These are phyloP conservation scores for Tricholoma sp. DNA, from an alignment of 768 basidiomycete genomes.

Conservation along the genomic window DNA sequence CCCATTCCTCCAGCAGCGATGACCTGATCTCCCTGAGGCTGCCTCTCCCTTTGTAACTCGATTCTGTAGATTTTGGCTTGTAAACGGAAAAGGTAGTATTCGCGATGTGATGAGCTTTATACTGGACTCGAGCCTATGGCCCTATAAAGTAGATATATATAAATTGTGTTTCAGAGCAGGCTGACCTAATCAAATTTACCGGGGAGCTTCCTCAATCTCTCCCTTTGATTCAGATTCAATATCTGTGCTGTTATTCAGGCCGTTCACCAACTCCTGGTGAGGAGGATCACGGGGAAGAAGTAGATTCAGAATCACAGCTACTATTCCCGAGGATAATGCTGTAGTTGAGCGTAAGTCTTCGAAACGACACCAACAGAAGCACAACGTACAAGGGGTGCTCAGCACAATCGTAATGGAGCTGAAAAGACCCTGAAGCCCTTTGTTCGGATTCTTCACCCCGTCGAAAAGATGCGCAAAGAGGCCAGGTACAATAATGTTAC, in stretches of 20 bases:
- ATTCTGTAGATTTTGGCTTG: not conserved
- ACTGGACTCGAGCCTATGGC: too few species aligned
- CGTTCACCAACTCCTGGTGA: not conserved
- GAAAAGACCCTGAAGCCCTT: slow-evolving; percentile 63
- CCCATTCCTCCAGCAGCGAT: not conserved
- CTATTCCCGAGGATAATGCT: slow-evolving; percentile 56
- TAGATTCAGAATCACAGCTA: slow-evolving; percentile 53
- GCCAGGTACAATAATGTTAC: slow-evolving; percentile 59
- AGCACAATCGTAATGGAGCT: slow-evolving; percentile 76
- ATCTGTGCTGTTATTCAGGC: not conserved
- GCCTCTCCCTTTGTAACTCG: not conserved
- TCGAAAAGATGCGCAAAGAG: slow-evolving; percentile 72
- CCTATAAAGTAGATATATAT: too few species aligned
- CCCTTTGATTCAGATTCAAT: not conserved
- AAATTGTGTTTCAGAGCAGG: too few species aligned
- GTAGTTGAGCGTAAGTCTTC: not conserved
- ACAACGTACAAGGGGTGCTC: slow-evolving; percentile 70
- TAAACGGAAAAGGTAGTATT: too few species aligned
- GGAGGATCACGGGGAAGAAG: slow-evolving; percentile 39
- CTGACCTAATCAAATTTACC: not conserved
- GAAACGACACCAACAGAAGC: not conserved
- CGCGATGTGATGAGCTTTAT: too few species aligned
- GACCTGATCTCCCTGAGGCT: not conserved
- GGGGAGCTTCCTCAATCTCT: not conserved
- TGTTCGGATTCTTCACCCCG: slow-evolving; percentile 44